phyloP scores from a whole-genome alignment of 176 grass and related monocot species.

The Aegilops umbellulata region DNA sequence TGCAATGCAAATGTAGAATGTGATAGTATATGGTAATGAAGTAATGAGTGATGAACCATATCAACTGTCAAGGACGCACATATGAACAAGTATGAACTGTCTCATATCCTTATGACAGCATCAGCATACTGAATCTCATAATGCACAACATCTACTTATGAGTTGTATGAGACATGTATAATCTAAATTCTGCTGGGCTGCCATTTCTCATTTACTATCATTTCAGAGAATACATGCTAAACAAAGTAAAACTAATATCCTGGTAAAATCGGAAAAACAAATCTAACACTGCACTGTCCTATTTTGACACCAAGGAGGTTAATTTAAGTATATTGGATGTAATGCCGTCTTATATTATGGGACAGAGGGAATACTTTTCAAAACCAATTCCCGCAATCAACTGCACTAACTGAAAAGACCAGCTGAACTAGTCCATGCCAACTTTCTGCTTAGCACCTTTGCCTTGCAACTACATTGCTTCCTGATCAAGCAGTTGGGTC shows the following conservation, averaged over 20 bases:
- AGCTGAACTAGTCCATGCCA: background rate
- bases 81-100: background rate
- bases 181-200: background rate
- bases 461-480: background rate
- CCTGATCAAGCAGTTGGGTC: background rate
- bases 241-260: background rate
- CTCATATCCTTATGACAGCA: background rate
- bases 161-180: background rate
- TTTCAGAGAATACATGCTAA: background rate
- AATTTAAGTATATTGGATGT: background rate
- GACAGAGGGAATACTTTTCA: background rate
- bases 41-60: background rate
- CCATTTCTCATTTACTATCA: background rate
- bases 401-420: background rate
- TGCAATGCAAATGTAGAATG: background rate
- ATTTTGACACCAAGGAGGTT: background rate
- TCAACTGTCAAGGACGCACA: background rate
- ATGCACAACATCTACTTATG: background rate
- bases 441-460: slow-evolving; percentile 1
- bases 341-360: too few relatives aligned
- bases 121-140: background rate
- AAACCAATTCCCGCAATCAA: background rate
- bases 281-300: background rate
- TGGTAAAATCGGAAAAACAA: background rate
- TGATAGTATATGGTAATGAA: background rate